These are phyloP conservation scores for Clathrospora elynae DNA, from an alignment of 2,329 filamentous ascomycete genomes.

Conservation along the genomic window DNA sequence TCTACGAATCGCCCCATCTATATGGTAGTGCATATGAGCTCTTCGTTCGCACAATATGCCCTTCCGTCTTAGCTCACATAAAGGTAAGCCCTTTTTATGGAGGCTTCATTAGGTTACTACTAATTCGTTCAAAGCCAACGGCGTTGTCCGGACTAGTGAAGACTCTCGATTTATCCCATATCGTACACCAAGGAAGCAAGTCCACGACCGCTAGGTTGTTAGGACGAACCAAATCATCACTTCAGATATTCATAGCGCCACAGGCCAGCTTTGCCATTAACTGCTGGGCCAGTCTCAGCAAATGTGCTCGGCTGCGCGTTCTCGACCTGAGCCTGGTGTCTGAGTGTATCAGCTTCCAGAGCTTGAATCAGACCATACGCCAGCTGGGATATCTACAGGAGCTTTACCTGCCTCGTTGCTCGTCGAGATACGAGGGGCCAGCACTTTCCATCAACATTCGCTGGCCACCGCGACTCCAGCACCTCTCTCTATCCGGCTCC, in stretches of 20 bases:
- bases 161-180: conserved; percentile 57
- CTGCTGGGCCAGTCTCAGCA: conserved; percentile 61
- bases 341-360: conserved; percentile 56
- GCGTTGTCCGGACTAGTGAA: conserved; percentile 58
- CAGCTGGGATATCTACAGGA: conserved; percentile 52
- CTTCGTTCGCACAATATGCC: conserved; percentile 62
- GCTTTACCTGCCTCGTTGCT: conserved; percentile 54
- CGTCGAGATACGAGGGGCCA: conserved; percentile 35
- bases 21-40: conserved; percentile 58
- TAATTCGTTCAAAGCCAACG: conserved; percentile 43
- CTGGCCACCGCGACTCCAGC: conserved; percentile 53
- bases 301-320: conserved; percentile 56
- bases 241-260: conserved; percentile 63
- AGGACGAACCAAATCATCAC: conserved; percentile 57
- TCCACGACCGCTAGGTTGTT: conserved; percentile 63
- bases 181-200: conserved; percentile 65
- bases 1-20: conserved; percentile 61
- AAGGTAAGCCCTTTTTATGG: conserved; percentile 20
- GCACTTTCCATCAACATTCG: conserved; percentile 31
- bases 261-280: conserved; percentile 63
- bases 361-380: conserved; percentile 58
- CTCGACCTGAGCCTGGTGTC: conserved; percentile 61
- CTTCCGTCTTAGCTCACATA: conserved; percentile 56
- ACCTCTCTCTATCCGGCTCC: conserved; percentile 52
- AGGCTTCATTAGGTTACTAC: neutral